Evolutionary conservation across 106 monocot genomes (phyloP).

Genomic region (Dioscorea zingiberensis): DNA sequence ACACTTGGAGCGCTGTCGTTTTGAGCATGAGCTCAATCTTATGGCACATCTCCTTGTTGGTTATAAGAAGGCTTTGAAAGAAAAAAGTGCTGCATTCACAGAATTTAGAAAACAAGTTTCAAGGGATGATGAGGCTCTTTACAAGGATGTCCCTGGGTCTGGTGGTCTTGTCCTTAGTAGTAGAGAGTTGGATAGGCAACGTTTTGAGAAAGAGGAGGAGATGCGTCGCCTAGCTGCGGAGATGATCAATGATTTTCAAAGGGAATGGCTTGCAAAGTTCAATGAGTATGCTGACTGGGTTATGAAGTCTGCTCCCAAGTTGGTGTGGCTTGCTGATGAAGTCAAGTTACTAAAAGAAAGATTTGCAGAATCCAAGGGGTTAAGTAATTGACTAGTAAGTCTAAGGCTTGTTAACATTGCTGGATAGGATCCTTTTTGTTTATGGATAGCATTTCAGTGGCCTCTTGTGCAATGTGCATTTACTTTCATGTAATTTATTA

Average conservation of each 20-base stretch:
- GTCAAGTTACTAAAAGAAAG: conserved; percentile 32
- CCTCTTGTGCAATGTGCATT: not conserved
- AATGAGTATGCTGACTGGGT: conserved; percentile 18
- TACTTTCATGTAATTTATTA: not conserved
- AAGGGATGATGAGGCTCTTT: conserved; percentile 51
- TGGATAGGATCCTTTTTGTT: not conserved
- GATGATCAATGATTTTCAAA: conserved; percentile 35
- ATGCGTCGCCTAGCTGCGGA: conserved; percentile 14
- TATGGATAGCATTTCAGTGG: not conserved
- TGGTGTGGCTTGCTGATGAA: conserved; percentile 21
- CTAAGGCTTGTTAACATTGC: not conserved
- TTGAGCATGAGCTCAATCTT: conserved; percentile 65
- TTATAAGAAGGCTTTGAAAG: conserved; percentile 68
- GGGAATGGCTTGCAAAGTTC: conserved; percentile 46
- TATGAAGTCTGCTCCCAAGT: conserved; percentile 14
- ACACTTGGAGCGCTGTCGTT: conserved; percentile 33
- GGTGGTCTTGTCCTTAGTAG: conserved; percentile 60
- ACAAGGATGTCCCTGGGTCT: conserved; percentile 55
- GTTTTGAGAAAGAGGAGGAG: conserved; percentile 39
- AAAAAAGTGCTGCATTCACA: conserved; percentile 45
- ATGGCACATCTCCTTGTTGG: conserved; percentile 55
- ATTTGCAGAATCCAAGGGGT: conserved; percentile 13
- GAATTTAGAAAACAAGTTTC: conserved; percentile 65
- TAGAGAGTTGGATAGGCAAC: conserved; percentile 58
- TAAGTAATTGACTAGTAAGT: conserved; percentile 4